Evolutionary conservation across 179 eudicot genomes (phyloP).

Genomic region (Beta corolliflora): DNA sequence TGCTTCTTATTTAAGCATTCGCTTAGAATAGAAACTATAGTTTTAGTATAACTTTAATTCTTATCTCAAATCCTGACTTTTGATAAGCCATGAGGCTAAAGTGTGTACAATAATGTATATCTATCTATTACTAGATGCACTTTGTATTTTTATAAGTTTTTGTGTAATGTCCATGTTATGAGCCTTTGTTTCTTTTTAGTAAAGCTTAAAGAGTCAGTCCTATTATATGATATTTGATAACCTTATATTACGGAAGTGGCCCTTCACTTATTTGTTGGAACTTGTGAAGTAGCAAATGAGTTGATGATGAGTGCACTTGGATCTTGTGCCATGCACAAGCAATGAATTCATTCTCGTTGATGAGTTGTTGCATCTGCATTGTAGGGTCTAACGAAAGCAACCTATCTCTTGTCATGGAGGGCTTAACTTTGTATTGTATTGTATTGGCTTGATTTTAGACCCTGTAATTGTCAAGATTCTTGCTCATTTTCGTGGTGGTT

Average conservation of each 20-base stretch:
- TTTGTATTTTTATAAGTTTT: background rate
- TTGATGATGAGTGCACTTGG: background rate
- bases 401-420: background rate
- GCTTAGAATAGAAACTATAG: background rate
- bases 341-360: background rate
- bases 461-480: no score
- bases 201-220: background rate
- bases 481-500: background rate
- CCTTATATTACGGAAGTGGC: background rate
- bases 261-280: background rate
- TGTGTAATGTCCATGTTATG: background rate
- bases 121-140: background rate
- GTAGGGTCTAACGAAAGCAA: background rate
- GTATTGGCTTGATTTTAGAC: background rate
- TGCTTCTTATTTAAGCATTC: constrained; percentile 20
- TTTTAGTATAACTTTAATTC: background rate
- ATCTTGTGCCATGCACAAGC: background rate
- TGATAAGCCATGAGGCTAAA: constrained; percentile 9
- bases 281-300: constrained; percentile 5
- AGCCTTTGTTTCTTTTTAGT: background rate
- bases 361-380: background rate
- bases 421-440: no score
- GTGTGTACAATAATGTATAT: background rate
- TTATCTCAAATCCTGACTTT: constrained; percentile 5
- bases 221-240: background rate